Base-by-base conservation (phyloP, 140 eudicot species). In the Bidens hawaiensis region DNA sequence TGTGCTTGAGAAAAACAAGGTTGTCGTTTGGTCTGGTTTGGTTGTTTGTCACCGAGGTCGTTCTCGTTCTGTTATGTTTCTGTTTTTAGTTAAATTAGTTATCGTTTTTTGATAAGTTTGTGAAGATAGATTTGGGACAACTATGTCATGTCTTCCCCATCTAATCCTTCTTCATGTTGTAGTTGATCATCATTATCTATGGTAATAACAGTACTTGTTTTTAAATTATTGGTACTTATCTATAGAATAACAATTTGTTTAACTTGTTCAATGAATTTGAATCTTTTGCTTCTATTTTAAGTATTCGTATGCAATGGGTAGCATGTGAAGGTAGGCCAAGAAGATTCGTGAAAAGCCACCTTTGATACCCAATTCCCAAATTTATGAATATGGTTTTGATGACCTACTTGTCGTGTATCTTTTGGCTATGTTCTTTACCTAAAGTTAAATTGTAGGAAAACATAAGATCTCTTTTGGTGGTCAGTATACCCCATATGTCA, bases 1-100 rank as follows among this genome's bases (percentile, higher is more conserved):
- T 77, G 85, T 73, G 94, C 95, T 79, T 86, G 81, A 89, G 68
- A 50, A 58, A 5, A 54, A 8, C 34, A 19, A 8, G 19, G 30
- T 18, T 34, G 34, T 45, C 18, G 34, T 45, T 30, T 62, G 21
- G 49, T 36, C 5, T 28, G 33, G 33, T 28, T 28, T 28, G 33
- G 33, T 28, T 28, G 33, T 48, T 60, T 47, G 75, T 70, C 75
- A 33, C 18, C 8, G 69, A 60, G 75, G 68, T 70, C 30, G 3
- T 28, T 28, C 33, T 28, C n/a, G 75, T 70, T 70, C 62, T 34
- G 68, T 48, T 69, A 21, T 58, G 68, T 49, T 45, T 56, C 19
- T 50, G 34, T 71, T 40, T 33, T 10, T 51, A 62, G 50, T 8
- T 40, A 71, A 61, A 71, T 52, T 70, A 72, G 77, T 51, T 36